Evolutionary conservation across 1,284 basidiomycete genomes (phyloP).

Genomic region (Ustilago tritici): DNA sequence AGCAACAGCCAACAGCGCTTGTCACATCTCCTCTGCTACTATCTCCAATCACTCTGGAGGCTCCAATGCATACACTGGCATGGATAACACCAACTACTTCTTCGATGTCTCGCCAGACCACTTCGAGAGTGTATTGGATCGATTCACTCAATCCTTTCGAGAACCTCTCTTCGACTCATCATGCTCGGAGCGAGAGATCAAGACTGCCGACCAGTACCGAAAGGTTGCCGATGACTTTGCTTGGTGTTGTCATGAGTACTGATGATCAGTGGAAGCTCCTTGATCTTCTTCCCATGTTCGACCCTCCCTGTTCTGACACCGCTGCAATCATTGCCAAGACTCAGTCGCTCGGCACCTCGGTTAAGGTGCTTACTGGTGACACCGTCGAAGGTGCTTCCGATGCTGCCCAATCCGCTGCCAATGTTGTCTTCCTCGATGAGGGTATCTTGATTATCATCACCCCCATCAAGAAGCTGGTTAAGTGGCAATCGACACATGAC

Average conservation of each 20-base stretch:
- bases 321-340: conserved; percentile 74
- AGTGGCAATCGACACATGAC: neutral
- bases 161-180: too few relatives aligned
- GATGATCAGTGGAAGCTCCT: conserved; percentile 73
- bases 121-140: too few relatives aligned
- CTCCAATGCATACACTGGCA: too few relatives aligned
- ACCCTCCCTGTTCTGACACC: conserved; percentile 74
- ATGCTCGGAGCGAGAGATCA: conserved; percentile 47
- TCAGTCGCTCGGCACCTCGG: conserved; percentile 73
- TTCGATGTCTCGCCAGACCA: too few relatives aligned
- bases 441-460: conserved; percentile 73
- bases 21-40: conserved; percentile 19
- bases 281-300: conserved; percentile 73
- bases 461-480: conserved; percentile 71
- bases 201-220: conserved; percentile 72
- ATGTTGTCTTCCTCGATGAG: conserved; percentile 74
- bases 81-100: too few relatives aligned
- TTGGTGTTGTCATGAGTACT: conserved; percentile 74
- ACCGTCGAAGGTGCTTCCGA: conserved; percentile 74
- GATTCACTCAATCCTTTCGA: too few relatives aligned
- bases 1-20: neutral
- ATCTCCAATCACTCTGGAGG: neutral
- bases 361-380: conserved; percentile 76
- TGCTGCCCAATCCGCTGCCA: conserved; percentile 73
- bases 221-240: conserved; percentile 72